phyloP scores from a whole-genome alignment of 306 rosid species.

The Glycine soja region DNA sequence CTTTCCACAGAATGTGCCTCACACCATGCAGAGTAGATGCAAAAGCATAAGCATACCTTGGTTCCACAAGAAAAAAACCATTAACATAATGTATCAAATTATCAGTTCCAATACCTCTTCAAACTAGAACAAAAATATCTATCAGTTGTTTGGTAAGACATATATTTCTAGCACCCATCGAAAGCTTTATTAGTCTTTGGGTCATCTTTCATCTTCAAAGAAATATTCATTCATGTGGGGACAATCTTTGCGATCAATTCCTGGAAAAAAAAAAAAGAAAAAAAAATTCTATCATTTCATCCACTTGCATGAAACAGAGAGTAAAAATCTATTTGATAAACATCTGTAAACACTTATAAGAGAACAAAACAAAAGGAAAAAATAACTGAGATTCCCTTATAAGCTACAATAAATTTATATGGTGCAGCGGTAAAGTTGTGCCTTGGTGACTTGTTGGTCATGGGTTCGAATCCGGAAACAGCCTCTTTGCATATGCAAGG shows the following conservation, averaged over 20 bases:
- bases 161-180: conserved; percentile 99
- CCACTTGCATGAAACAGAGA: too few relatives aligned
- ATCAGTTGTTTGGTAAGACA: conserved; percentile 47
- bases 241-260: conserved; percentile 86
- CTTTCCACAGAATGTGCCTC: conserved; percentile 87
- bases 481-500: too few relatives aligned
- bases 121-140: conserved; percentile 24
- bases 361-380: too few relatives aligned
- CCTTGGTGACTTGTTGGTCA: too few relatives aligned
- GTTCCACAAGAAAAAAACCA: conserved; percentile 41
- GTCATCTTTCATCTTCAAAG: conserved; percentile 91
- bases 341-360: too few relatives aligned
- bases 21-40: conserved; percentile 96
- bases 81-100: conserved; percentile 40
- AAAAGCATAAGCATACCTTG: conserved; percentile 94
- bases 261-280: conserved; percentile 51
- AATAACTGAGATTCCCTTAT: too few relatives aligned
- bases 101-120: conserved; percentile 17
- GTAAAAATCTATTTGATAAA: too few relatives aligned
- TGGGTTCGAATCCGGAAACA: too few relatives aligned
- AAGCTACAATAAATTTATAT: too few relatives aligned
- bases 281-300: too few relatives aligned
- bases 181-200: conserved; percentile 84
- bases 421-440: too few relatives aligned
- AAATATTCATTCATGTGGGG: conserved; percentile 99